Base-by-base conservation (phyloP, 768 basidiomycete genomes). In the Rhodosporidiobolus odoratus region DNA sequence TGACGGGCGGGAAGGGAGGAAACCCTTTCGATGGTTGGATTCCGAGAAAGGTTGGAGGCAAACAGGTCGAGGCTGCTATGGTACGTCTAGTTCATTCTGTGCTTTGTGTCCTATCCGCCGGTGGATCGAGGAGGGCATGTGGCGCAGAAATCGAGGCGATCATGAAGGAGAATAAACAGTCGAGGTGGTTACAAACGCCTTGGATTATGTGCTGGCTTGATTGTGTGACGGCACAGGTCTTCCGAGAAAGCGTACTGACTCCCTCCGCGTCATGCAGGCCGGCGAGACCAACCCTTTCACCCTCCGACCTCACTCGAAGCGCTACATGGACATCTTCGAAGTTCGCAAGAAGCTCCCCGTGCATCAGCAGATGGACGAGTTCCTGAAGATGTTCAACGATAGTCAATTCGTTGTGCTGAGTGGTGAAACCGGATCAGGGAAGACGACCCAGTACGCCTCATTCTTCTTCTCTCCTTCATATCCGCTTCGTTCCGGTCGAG, bases 361-460 rank as follows among this genome's bases (percentile, higher is more conserved):
- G 0, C 96, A 84, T 75, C 81, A 87, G 4, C 91, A 95, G 80
- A 95, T 97, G 93, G 85, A 88, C 66, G 90, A 94, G 56, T 98
- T 99, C 79, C 86, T 88, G 77, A 84, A 89, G 75, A 88, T 94
- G 82, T 53, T 70, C 62, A 62, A 66, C 47, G 21, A 85, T 75
- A 86, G 91, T 79, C 92, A 95, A 82, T 88, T 96, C 72, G 88
- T 89, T n/a, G 78, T 79, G 69, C 88, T 92, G 86, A 89, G 91
- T 68, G 90, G 94, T 76, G 94, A 96, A 82, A 96, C 94, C 0
- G 94, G 93, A 16, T 89, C 91, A 35, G 94, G 93, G 41, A 97
- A 95, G 83, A 96, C 92, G 0, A 95, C 93, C 32, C 93, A 97
- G 89, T 91, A 79, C 79, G 90, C n/a, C n/a, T n/a, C n/a, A n/a